Evolutionary conservation across 1,284 basidiomycete genomes (phyloP).

Genomic region (Austroboletus sp.): DNA sequence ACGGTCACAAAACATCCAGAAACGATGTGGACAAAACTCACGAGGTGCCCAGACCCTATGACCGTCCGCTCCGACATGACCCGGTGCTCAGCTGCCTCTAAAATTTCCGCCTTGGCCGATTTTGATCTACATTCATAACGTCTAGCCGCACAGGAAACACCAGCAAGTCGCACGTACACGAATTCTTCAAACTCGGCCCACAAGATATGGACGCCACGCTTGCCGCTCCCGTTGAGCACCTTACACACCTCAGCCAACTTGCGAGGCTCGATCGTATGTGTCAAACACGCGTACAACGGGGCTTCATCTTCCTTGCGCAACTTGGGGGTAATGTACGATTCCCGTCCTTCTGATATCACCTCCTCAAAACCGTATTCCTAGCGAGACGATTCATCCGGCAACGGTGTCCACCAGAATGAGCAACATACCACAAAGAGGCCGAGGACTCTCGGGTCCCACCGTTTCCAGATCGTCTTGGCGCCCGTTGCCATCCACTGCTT

Average conservation of each 20-base stretch:
- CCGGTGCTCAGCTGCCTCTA: constrained; percentile 24
- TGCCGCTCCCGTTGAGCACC: constrained; percentile 8
- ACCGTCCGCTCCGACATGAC: constrained; percentile 21
- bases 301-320: constrained; percentile 32
- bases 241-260: constrained; percentile 22
- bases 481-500: constrained; percentile 16
- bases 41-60: constrained; percentile 29
- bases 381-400: neutral
- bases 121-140: constrained; percentile 16
- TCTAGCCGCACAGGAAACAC: neutral
- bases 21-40: constrained; percentile 7
- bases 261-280: constrained; percentile 25
- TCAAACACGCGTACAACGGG: constrained; percentile 22
- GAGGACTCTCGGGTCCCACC: constrained; percentile 26
- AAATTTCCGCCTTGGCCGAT: constrained; percentile 23
- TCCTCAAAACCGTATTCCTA: constrained; percentile 28
- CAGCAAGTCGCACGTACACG: constrained; percentile 17
- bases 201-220: constrained; percentile 23
- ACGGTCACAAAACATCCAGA: neutral
- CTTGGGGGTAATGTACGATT: constrained; percentile 16
- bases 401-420: neutral
- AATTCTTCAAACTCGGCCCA: constrained; percentile 33
- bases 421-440: constrained; percentile 24
- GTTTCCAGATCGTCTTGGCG: constrained; percentile 20
- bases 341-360: constrained; percentile 1